Base-by-base conservation (phyloP, 176 grass and related monocot genomes). In the Aechmea fasciata region DNA sequence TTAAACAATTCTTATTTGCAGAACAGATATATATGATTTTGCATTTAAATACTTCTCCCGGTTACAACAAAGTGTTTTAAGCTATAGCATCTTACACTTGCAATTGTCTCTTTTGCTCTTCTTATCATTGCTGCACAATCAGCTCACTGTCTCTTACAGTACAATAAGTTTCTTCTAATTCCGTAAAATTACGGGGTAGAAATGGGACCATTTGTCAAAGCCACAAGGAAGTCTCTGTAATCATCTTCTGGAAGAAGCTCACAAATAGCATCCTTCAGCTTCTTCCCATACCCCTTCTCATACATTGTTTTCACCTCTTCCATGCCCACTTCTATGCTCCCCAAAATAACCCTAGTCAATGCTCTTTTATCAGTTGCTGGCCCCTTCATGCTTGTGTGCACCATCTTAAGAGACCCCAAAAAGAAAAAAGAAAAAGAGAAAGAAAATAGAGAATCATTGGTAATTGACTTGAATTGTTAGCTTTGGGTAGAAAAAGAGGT, bases 221-320 rank as follows among this genome's bases (percentile, higher is more conserved):
- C 74, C 67, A 87, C 75, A 78, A 93, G 80, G 69, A 97, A 93
- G 11, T 97, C 86, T 69, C 68, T 90, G 73, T 85, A 90, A 66
- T 93, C 94, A 65, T 80, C 79, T 49, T 79, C 79, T 18, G 87
- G 77, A 28, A 90, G 73, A 68, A 61, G 77, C 71, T 90, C 81
- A 17, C 53, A 75, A 73, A 97, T 90, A 72, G 83, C 88, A 71
- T 93, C 86, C 49, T 59, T 69, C n/a, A 97, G 48, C 75, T 77
- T 85, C 68, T 65, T 90, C 24, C 82, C 89, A 9, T 73, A 80
- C 9, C 70, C 83, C 49, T 75, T 85, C 77, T 83, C 76, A 68
- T 89, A 97, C 48, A 50, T 71, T 48, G 77, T 65, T 52, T 74
- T 92, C 68, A 97, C 85, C 65, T 92, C 84, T 9, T 74, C 80